Conservation (phyloP, 2,329 filamentous ascomycete genomes). For the Hymenoscyphus fructigenus region DNA sequence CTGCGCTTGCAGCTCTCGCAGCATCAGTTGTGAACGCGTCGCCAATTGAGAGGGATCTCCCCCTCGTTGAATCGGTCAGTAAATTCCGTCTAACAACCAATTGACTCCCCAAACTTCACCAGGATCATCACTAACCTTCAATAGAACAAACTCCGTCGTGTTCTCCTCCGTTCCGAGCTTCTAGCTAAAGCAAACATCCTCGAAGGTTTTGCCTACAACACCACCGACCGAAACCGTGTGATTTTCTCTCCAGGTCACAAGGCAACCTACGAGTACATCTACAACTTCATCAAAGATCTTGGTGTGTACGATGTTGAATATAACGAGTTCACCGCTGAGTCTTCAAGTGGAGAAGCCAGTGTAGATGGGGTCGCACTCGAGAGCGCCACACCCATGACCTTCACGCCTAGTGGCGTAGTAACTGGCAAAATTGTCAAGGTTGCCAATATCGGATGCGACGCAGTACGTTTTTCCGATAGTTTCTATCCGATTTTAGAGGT, state of each 20-base stretch:
- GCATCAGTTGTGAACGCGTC: background rate
- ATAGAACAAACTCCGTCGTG: conserved; percentile 8
- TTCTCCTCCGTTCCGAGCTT: conserved; percentile 12
- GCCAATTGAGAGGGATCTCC: conserved; percentile 4
- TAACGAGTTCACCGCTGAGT: conserved; percentile 19
- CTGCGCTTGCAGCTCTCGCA: conserved; percentile 6
- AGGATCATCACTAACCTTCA: background rate
- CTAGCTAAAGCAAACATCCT: conserved; percentile 9
- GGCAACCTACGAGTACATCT: conserved; percentile 14
- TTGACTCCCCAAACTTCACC: background rate
- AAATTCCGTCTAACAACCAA: background rate
- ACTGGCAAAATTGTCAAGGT: conserved; percentile 20
- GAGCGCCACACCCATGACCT: conserved; percentile 17
- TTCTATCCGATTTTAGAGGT: background rate
- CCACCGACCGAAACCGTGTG: conserved; percentile 9
- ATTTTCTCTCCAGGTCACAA: conserved; percentile 14
- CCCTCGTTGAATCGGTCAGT: conserved; percentile 10
- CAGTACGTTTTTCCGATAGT: conserved; percentile 12
- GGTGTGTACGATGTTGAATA: conserved; percentile 20
- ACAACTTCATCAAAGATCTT: conserved; percentile 13
- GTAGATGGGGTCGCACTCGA: conserved; percentile 15
- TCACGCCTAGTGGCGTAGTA: conserved; percentile 17
- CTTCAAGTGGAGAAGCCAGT: conserved; percentile 13
- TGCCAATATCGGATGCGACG: conserved; percentile 26
- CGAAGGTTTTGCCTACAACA: conserved; percentile 10